These are phyloP conservation scores for Puccinia triticina DNA, from an alignment of 1,284 basidiomycete genomes.

Conservation along the genomic window DNA sequence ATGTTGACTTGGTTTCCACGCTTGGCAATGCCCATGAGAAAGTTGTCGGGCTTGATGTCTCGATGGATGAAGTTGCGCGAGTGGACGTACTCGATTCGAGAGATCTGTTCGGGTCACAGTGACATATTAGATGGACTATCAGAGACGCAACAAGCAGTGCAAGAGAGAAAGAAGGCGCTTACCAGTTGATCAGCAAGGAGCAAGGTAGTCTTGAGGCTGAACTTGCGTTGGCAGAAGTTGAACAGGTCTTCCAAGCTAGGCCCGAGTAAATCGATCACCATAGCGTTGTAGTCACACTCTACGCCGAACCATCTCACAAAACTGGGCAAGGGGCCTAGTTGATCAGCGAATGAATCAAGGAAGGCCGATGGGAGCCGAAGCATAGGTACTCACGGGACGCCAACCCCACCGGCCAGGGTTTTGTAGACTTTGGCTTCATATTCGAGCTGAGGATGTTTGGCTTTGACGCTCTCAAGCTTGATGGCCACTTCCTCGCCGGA, in stretches of 20 bases:
- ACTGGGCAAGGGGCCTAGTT: constrained; percentile 8
- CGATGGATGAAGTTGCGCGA: constrained; percentile 99
- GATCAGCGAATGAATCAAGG: background rate
- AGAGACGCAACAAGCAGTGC: background rate
- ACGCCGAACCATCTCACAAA: constrained; percentile 85
- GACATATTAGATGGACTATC: background rate
- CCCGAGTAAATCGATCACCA: constrained; percentile 97
- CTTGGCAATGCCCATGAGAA: constrained; percentile 99
- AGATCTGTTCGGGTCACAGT: background rate
- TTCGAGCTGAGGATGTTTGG: constrained; percentile 61
- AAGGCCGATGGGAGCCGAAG: too few relatives aligned
- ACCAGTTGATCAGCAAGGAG: constrained; percentile 96
- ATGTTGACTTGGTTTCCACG: constrained; percentile 99
- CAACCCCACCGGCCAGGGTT: constrained; percentile 97
- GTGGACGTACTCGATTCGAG: constrained; percentile 82
- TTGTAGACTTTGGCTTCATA: constrained; percentile 64
- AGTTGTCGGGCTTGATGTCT: constrained; percentile 99
- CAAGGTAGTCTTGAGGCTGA: constrained; percentile 93
- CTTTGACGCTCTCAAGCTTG: constrained; percentile 81
- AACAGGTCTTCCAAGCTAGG: constrained; percentile 86
- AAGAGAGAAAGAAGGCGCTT: constrained; percentile 58
- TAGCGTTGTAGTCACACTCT: constrained; percentile 99
- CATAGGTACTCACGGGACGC: constrained; percentile 77
- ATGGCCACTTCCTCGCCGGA: constrained; percentile 99
- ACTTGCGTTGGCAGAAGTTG: constrained; percentile 99